Evolutionary conservation across 2,329 filamentous ascomycete species (phyloP).

Genomic region (Paraphaeosphaeria minitans): DNA sequence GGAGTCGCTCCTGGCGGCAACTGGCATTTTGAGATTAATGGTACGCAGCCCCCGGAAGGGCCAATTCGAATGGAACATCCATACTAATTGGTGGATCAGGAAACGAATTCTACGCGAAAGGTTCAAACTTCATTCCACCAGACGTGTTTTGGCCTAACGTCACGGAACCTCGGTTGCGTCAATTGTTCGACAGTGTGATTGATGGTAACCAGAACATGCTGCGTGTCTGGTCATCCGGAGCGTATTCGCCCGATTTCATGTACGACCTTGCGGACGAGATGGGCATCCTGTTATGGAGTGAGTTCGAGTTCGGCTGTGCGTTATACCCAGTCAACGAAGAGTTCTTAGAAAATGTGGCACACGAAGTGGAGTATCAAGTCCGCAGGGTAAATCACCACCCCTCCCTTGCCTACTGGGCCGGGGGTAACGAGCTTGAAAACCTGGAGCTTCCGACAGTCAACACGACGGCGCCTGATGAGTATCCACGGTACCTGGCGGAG

Average conservation of each 20-base stretch:
- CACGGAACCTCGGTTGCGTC: conserved; percentile 56
- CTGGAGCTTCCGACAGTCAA: conserved; percentile 54
- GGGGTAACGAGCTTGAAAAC: conserved; percentile 64
- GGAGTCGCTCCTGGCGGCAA: conserved; percentile 63
- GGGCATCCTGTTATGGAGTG: conserved; percentile 66
- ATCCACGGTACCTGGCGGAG: conserved; percentile 52
- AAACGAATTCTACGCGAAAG: conserved; percentile 67
- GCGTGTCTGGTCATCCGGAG: conserved; percentile 65
- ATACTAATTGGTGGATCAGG: conserved; percentile 27
- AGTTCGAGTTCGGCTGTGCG: conserved; percentile 67
- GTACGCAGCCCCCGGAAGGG: neutral
- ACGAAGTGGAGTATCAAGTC: conserved; percentile 65
- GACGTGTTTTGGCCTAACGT: conserved; percentile 68
- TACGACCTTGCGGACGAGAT: conserved; percentile 64
- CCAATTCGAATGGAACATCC: too few relatives aligned
- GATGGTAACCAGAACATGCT: conserved; percentile 69
- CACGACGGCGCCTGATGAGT: conserved; percentile 49
- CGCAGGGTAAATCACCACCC: conserved; percentile 66
- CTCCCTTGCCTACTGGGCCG: conserved; percentile 48
- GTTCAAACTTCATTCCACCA: conserved; percentile 67
- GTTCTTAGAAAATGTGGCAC: conserved; percentile 61
- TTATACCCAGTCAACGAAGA: conserved; percentile 61
- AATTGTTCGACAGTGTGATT: conserved; percentile 61
- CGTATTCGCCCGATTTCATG: conserved; percentile 66
- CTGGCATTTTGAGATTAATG: conserved; percentile 71